These are phyloP conservation scores for Graphium sp. DNA, from an alignment of 2,329 filamentous ascomycete species.

Conservation along the genomic window DNA sequence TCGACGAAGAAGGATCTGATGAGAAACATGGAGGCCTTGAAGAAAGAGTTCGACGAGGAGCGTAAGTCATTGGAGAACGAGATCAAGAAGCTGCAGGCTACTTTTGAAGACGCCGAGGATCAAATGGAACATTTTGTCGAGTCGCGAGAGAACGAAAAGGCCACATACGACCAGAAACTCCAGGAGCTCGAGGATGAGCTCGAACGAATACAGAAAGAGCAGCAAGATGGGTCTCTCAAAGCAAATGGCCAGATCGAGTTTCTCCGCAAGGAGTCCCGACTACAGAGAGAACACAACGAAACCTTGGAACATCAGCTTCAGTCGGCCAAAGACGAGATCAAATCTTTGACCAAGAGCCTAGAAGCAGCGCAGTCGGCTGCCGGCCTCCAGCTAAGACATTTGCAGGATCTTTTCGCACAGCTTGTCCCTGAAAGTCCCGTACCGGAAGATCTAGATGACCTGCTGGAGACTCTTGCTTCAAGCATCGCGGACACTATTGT, in stretches of 20 bases:
- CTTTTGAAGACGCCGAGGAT: constrained; percentile 78
- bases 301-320: constrained; percentile 41
- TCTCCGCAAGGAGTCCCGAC: constrained; percentile 39
- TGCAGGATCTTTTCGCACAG: constrained; percentile 42
- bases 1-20: constrained; percentile 89
- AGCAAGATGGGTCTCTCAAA: constrained; percentile 38
- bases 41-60: constrained; percentile 75
- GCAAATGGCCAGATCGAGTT: constrained; percentile 46
- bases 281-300: constrained; percentile 42
- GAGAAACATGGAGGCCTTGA: constrained; percentile 83
- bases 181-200: constrained; percentile 56
- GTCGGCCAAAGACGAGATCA: constrained; percentile 33
- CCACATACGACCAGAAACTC: constrained; percentile 50
- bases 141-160: constrained; percentile 68
- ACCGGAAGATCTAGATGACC: constrained; percentile 37
- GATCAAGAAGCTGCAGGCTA: constrained; percentile 56
- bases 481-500: constrained; percentile 40
- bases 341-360: constrained; percentile 30
- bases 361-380: constrained; percentile 31
- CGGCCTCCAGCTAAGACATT: constrained; percentile 30
- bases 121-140: constrained; percentile 75
- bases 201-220: constrained; percentile 41
- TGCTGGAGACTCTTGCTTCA: constrained; percentile 42
- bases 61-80: constrained; percentile 70
- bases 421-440: constrained; percentile 33